phyloP scores from a whole-genome alignment of 78 protist species.

The Dictyostelium capitatum region DNA sequence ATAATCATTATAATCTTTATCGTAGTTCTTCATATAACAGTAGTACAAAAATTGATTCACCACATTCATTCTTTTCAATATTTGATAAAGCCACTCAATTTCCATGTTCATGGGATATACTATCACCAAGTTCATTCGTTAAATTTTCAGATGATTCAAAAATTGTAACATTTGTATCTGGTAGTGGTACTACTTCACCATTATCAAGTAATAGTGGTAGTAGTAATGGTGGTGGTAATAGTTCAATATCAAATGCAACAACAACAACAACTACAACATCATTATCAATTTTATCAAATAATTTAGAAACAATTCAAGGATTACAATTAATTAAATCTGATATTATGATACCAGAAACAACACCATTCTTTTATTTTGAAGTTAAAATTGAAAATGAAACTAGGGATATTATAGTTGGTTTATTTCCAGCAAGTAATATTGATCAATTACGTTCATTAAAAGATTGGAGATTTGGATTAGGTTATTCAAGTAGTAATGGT shows the following conservation, averaged over 20 bases:
- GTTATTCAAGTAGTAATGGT: conserved; percentile 45
- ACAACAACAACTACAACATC: background rate
- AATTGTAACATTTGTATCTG: conserved; percentile 39
- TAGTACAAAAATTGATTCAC: conserved; percentile 63
- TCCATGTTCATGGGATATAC: conserved; percentile 58
- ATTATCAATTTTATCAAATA: background rate
- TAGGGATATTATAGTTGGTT: conserved; percentile 24
- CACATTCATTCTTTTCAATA: conserved; percentile 74
- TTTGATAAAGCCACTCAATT: conserved; percentile 51
- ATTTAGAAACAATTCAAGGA: conserved; percentile 4
- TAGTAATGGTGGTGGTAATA: background rate
- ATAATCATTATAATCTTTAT: conserved; percentile 48
- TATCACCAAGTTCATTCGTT: background rate
- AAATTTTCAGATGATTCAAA: conserved; percentile 54
- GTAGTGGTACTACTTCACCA: background rate
- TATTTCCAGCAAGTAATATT: conserved; percentile 12
- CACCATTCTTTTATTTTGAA: conserved; percentile 81
- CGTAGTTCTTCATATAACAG: conserved; percentile 29
- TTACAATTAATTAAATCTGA: conserved; percentile 29
- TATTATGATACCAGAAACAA: conserved; percentile 55
- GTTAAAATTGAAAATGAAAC: conserved; percentile 63
- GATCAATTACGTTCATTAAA: conserved; percentile 25
- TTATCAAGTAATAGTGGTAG: background rate
- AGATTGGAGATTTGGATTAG: conserved; percentile 67
- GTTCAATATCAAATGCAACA: background rate